Conservation (phyloP, 495 filamentous ascomycete genomes). For the Rostrohypoxylon terebratum region DNA sequence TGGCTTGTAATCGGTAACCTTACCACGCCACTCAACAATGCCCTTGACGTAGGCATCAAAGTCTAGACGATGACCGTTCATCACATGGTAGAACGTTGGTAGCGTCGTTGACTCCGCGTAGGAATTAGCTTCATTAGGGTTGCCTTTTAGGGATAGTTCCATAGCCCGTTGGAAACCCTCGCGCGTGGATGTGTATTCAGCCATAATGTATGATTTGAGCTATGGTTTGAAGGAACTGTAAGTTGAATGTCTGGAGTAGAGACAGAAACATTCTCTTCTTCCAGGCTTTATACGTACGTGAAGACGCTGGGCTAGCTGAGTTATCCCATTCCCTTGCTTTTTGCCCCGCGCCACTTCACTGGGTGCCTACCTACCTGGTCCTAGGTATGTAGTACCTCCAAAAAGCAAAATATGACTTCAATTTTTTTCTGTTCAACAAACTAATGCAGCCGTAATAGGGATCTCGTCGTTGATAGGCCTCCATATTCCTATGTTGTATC, state of each 20-base stretch:
- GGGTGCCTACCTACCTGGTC: neutral
- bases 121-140: slow-evolving; percentile 29
- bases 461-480: no score
- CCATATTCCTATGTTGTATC: no score
- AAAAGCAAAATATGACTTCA: neutral
- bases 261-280: neutral
- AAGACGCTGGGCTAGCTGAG: neutral
- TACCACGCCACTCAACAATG: slow-evolving; percentile 46
- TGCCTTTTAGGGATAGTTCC: slow-evolving; percentile 40
- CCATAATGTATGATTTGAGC: slow-evolving; percentile 19
- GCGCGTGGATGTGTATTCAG: slow-evolving; percentile 39
- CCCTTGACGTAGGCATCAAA: slow-evolving; percentile 39
- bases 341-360: neutral
- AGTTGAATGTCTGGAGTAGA: neutral
- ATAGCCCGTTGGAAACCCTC: slow-evolving; percentile 47
- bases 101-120: slow-evolving; percentile 26
- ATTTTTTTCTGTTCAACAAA: no score
- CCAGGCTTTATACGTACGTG: neutral
- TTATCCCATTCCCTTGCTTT: neutral
- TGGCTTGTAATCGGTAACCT: slow-evolving; percentile 42
- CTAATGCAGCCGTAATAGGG: no score
- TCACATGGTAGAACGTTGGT: slow-evolving; percentile 26
- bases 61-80: slow-evolving; percentile 19
- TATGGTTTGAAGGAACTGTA: neutral
- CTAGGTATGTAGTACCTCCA: neutral